Conservation (phyloP, 495 filamentous ascomycete genomes). For the Hyaloscypha finlandica region DNA sequence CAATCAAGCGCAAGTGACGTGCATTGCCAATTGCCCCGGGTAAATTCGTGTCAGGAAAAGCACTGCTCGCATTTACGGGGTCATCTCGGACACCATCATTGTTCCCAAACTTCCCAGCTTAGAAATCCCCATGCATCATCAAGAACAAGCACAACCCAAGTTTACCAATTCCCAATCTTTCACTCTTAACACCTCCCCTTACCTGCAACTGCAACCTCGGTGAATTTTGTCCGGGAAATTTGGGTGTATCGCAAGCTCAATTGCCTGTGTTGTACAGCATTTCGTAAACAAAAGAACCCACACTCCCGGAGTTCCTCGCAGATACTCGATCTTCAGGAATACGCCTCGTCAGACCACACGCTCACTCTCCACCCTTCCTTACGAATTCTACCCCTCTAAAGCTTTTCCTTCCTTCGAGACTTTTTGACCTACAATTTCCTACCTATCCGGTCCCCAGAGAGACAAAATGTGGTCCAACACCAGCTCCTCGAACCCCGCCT, state of each 20-base stretch:
- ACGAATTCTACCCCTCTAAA: not conserved
- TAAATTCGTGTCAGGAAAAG: slow-evolving; percentile 9
- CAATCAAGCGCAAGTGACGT: not conserved
- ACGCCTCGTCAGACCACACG: not conserved
- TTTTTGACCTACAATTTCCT: not conserved
- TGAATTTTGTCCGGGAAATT: not conserved
- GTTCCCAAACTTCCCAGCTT: slow-evolving; percentile 16
- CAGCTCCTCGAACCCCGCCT: slow-evolving; percentile 18
- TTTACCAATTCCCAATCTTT: not conserved
- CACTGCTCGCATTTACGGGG: slow-evolving; percentile 2
- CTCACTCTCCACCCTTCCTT: not conserved
- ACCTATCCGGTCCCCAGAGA: not conserved
- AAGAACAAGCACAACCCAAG: not conserved
- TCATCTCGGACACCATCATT: not conserved
- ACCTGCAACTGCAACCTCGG: not conserved
- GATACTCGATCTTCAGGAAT: not conserved
- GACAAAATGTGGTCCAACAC: slow-evolving; percentile 25
- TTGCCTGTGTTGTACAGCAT: not conserved
- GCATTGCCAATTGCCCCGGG: not conserved
- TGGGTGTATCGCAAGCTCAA: not conserved
- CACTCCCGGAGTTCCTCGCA: not conserved
- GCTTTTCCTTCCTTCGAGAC: not conserved
- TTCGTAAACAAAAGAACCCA: not conserved
- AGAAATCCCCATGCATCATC: slow-evolving; percentile 23
- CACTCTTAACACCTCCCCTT: not conserved